These are phyloP conservation scores for Boletus coccyginus DNA, from an alignment of 768 basidiomycete genomes.

Conservation along the genomic window DNA sequence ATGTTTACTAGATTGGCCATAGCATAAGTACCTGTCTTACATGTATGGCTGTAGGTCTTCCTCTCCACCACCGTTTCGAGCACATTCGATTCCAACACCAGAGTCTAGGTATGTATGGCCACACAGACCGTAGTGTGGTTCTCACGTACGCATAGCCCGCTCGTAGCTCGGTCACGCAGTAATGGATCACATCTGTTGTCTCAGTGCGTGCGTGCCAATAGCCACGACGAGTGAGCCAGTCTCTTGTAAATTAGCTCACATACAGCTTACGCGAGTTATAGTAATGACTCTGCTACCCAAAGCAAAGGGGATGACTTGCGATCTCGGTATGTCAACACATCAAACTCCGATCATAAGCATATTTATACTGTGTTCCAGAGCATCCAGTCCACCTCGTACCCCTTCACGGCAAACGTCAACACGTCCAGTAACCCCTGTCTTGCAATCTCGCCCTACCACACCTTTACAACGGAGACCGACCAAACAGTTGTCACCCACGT, in stretches of 20 bases:
- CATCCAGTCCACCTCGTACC: conserved; percentile 17
- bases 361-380: conserved; percentile 3
- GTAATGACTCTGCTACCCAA: not conserved
- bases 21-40: not conserved
- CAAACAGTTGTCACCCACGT: not conserved
- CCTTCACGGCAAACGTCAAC: conserved; percentile 14
- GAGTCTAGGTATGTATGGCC: conserved; percentile 27
- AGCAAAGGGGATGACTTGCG: conserved; percentile 1
- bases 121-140: not conserved
- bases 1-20: conserved; percentile 6
- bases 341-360: not conserved
- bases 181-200: conserved; percentile 14
- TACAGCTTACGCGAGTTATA: conserved; percentile 1
- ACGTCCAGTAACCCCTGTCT: conserved; percentile 13
- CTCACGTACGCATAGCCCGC: conserved; percentile 21
- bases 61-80: conserved; percentile 19
- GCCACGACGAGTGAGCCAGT: conserved; percentile 12
- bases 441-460: conserved; percentile 11
- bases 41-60: conserved; percentile 10
- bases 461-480: conserved; percentile 4
- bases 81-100: conserved; percentile 28
- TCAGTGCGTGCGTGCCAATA: not conserved
- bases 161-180: conserved; percentile 19
- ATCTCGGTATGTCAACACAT: conserved; percentile 14
- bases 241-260: not conserved